Conservation (phyloP, 768 basidiomycete species). For the Lactifluus hygrophoroides region DNA sequence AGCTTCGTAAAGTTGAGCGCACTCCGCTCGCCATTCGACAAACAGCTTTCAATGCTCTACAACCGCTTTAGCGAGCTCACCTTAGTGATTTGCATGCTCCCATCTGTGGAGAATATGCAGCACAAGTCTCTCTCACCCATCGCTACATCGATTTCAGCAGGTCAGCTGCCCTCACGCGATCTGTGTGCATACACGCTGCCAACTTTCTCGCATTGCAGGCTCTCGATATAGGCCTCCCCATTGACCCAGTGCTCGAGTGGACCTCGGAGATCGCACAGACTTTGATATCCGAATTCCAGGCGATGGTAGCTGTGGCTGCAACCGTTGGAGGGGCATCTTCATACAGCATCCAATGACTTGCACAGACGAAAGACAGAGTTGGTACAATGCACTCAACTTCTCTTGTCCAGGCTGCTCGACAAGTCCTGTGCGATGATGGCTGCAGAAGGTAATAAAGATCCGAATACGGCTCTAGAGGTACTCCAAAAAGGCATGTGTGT, state of each 20-base stretch:
- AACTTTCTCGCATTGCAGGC: slow-evolving; percentile 60
- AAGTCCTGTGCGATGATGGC: slow-evolving; percentile 32
- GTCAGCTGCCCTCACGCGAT: slow-evolving; percentile 53
- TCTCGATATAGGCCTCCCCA: slow-evolving; percentile 40
- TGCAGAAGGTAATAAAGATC: background rate
- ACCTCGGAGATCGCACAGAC: slow-evolving; percentile 47
- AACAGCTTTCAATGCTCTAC: slow-evolving; percentile 66
- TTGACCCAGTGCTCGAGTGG: slow-evolving; percentile 54
- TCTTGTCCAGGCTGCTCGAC: slow-evolving; percentile 23
- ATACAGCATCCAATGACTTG: slow-evolving; percentile 29
- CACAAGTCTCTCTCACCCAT: slow-evolving; percentile 56
- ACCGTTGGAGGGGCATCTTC: too few species aligned
- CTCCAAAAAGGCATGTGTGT: slow-evolving; percentile 9
- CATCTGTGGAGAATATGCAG: slow-evolving; percentile 35
- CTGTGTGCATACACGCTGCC: slow-evolving; percentile 67
- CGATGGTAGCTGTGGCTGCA: background rate
- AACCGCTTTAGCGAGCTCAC: slow-evolving; percentile 75
- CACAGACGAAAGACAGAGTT: slow-evolving; percentile 19
- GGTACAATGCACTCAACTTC: slow-evolving; percentile 8
- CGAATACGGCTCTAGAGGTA: background rate
- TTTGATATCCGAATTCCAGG: slow-evolving; percentile 49
- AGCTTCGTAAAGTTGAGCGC: slow-evolving; percentile 58
- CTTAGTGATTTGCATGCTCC: slow-evolving; percentile 61
- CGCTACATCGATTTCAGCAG: slow-evolving; percentile 60
- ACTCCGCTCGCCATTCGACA: slow-evolving; percentile 37